Percentiles rank a stretch among this genome's conserved stretches.
phyloP scores from a whole-genome alignment of 495 filamentous ascomycete genomes.

The Penicillium salamii region DNA sequence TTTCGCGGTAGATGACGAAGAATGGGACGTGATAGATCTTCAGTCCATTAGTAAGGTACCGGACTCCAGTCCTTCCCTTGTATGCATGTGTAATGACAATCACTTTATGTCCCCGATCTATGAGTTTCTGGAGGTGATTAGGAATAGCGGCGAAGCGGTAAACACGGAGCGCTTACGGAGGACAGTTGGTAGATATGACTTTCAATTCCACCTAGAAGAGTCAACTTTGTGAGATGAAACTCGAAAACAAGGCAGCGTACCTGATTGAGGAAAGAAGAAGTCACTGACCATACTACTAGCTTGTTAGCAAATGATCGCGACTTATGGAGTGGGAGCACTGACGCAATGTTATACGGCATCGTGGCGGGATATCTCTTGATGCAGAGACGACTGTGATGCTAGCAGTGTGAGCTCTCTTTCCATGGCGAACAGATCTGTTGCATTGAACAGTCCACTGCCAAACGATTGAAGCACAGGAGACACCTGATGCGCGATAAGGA shows the following conservation, averaged over 20 bases:
- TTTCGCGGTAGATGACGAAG: conserved; percentile 87
- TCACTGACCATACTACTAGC: conserved; percentile 87
- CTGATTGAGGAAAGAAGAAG: conserved; percentile 98
- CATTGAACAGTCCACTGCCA: conserved; percentile 6
- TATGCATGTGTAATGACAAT: conserved; percentile 98
- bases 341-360: conserved; percentile 76
- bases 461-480: background rate
- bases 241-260: conserved; percentile 29
- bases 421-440: conserved; percentile 16
- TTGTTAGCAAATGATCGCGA: conserved; percentile 4
- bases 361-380: conserved; percentile 18
- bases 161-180: conserved; percentile 41
- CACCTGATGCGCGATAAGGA: background rate
- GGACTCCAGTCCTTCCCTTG: conserved; percentile 83
- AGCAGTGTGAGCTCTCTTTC: conserved; percentile 5
- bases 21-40: conserved; percentile 98
- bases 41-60: conserved; percentile 95
- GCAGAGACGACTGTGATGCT: conserved; percentile 3
- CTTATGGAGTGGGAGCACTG: conserved; percentile 24
- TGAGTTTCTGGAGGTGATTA: conserved; percentile 62
- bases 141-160: conserved; percentile 1
- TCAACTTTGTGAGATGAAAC: conserved; percentile 9
- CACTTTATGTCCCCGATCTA: conserved; percentile 96
- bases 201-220: conserved; percentile 74
- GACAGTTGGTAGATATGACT: conserved; percentile 98